Base-by-base conservation (phyloP, 1,139 yeast species). In the Blastobotrys petasosporus region DNA sequence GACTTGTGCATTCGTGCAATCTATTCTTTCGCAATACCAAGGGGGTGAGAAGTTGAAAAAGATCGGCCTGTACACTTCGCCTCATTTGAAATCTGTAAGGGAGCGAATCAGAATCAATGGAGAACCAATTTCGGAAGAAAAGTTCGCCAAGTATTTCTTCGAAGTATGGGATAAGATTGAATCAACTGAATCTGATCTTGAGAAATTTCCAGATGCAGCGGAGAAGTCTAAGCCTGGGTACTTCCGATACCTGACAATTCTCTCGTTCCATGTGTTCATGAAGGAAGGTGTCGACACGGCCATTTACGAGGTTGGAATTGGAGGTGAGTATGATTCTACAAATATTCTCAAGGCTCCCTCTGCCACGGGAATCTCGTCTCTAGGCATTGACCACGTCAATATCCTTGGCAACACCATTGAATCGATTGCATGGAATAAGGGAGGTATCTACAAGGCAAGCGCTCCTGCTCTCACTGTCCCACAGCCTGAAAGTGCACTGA, bases 231-330 rank as follows among this genome's bases (percentile, higher is more conserved):
- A 85, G 61, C 99, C 99, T 15, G 92, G 88, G 65, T 94, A 94
- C 64, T 94, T 94, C 72, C 82, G 95, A 60, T 92, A 80, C 64
- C 70, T 94, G 63, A 94, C 99, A 0, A 67, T 94, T 17, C 66
- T 94, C 48, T 87, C 97, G 1, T 92, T 87, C 69, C 97, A 94
- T 62, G 85, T 87, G 1, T 94, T 94, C 58, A 63, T 87, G 67
- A 74, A 79, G 50, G 98, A 92, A 65, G 85, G 86, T 1, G 90
- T 94, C 25, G 86, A 88, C 58, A 79, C 95, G 13, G 97, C 98
- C 10, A 83, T 94, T 39, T 87, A 86, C 60, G 99, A 94, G 64
- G 98, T 94, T 23, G 99, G 99, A 12, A 95, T 94, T 44, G 99
- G 99, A 28, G 99, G 99, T 9, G 94, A 86, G 60, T 86, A 80